phyloP scores from a whole-genome alignment of 805 yeast genomes.

The Ogataea henricii region DNA sequence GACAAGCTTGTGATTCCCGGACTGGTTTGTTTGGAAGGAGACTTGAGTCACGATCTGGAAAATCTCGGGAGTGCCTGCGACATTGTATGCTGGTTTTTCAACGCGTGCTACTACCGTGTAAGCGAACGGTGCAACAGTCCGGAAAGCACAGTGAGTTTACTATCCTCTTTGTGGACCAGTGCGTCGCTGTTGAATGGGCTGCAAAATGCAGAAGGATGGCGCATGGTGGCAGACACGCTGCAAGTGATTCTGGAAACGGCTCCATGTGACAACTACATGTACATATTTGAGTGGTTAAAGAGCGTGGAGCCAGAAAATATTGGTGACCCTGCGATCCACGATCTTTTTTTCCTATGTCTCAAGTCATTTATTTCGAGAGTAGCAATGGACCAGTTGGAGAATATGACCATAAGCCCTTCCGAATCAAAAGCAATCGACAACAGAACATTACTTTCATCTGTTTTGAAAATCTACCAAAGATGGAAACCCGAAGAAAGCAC shows the following conservation, averaged over 20 bases:
- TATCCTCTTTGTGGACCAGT: slow-evolving; percentile 18
- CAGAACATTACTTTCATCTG: slow-evolving; percentile 9
- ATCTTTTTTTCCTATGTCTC: slow-evolving; percentile 15
- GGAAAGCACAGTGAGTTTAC: slow-evolving; percentile 13
- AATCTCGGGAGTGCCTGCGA: slow-evolving; percentile 13
- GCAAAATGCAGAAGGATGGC: slow-evolving; percentile 1
- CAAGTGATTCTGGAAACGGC: slow-evolving; percentile 16
- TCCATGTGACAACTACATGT: slow-evolving; percentile 5
- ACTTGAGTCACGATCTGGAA: neutral
- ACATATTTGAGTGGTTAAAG: slow-evolving; percentile 18
- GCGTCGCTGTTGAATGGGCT: slow-evolving; percentile 5
- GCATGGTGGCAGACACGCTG: slow-evolving; percentile 10
- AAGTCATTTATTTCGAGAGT: slow-evolving; percentile 18
- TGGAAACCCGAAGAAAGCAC: slow-evolving; percentile 21
- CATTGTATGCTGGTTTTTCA: slow-evolving; percentile 19
- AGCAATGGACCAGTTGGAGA: slow-evolving; percentile 20
- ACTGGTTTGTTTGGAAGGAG: slow-evolving; percentile 7
- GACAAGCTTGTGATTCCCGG: slow-evolving; percentile 23
- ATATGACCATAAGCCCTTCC: slow-evolving; percentile 6
- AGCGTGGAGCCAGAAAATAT: slow-evolving; percentile 13
- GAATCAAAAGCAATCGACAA: neutral
- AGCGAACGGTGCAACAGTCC: slow-evolving; percentile 9
- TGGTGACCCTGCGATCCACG: slow-evolving; percentile 7
- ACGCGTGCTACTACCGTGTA: slow-evolving; percentile 14
- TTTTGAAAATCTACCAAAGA: slow-evolving; percentile 16